phyloP scores from a whole-genome alignment of 352 stramenopile species.

The Phytophthora melonis region DNA sequence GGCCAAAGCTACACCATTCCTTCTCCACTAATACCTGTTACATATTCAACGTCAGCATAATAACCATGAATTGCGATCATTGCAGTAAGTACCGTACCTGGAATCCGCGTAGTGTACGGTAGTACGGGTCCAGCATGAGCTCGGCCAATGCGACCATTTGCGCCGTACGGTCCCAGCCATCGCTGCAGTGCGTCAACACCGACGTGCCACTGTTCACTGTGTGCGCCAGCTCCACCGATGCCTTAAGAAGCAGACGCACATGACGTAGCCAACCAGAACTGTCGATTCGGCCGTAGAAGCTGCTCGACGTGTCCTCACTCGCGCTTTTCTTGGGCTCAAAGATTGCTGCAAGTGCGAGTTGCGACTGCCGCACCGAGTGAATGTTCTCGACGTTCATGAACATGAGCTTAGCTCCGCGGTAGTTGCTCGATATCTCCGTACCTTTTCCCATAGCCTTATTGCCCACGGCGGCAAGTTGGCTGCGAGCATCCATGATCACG shows the following conservation, averaged over 20 bases:
- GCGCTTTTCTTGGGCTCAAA: constrained; percentile 80
- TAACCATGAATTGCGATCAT: background rate
- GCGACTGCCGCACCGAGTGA: constrained; percentile 95
- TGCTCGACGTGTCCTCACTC: constrained; percentile 87
- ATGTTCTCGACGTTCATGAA: constrained; percentile 99
- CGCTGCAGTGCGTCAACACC: constrained; percentile 98
- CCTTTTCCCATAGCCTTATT: constrained; percentile 95
- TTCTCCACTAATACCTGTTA: constrained; percentile 95
- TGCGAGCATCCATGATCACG: constrained; percentile 87
- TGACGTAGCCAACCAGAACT: constrained; percentile 96
- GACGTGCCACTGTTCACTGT: constrained; percentile 94
- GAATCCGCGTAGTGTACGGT: constrained; percentile 98
- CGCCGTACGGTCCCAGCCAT: constrained; percentile 99
- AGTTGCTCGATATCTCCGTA: constrained; percentile 96
- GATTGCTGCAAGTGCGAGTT: constrained; percentile 86
- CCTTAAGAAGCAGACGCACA: constrained; percentile 94
- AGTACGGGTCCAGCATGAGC: constrained; percentile 98
- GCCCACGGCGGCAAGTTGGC: constrained; percentile 85
- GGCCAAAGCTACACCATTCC: constrained; percentile 99
- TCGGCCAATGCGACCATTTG: constrained; percentile 97
- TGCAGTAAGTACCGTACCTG: constrained; percentile 60
- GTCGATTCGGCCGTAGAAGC: constrained; percentile 92
- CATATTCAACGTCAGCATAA: background rate
- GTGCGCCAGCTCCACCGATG: constrained; percentile 93
- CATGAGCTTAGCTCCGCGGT: constrained; percentile 92